Evolutionary conservation across 176 grass and related monocot species (phyloP).

Genomic region (Phyllostachys edulis): DNA sequence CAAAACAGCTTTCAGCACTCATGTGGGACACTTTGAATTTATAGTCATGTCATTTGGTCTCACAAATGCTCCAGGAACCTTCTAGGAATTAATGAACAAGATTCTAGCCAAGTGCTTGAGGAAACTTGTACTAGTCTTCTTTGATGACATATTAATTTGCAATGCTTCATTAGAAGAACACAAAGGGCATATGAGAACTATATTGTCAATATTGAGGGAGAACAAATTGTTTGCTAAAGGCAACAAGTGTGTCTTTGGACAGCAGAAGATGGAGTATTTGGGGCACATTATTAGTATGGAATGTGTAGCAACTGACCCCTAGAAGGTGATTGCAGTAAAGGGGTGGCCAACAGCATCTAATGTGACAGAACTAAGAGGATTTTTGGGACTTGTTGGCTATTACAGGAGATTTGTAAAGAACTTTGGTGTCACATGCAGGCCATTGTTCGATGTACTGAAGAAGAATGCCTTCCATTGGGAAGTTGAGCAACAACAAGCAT

Average conservation of each 20-base stretch:
- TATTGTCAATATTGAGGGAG: accelerated
- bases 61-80: not conserved
- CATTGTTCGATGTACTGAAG: not conserved
- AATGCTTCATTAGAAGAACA: not conserved
- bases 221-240: not conserved
- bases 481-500: too few relatives aligned
- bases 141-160: not conserved
- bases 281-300: not conserved
- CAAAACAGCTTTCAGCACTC: not conserved
- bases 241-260: not conserved
- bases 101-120: not conserved
- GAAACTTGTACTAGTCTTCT: not conserved
- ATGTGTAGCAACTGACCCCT: not conserved
- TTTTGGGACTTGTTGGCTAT: not conserved
- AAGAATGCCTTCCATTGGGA: not conserved
- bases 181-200: not conserved
- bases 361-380: not conserved
- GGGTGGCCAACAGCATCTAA: not conserved
- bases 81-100: not conserved
- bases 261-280: not conserved
- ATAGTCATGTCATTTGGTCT: not conserved
- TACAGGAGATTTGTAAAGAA: not conserved
- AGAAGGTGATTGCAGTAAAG: too few relatives aligned
- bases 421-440: not conserved
- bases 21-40: not conserved